Base-by-base conservation (phyloP, 192 early-diverging fungal genomes). In the Podila horticola region DNA sequence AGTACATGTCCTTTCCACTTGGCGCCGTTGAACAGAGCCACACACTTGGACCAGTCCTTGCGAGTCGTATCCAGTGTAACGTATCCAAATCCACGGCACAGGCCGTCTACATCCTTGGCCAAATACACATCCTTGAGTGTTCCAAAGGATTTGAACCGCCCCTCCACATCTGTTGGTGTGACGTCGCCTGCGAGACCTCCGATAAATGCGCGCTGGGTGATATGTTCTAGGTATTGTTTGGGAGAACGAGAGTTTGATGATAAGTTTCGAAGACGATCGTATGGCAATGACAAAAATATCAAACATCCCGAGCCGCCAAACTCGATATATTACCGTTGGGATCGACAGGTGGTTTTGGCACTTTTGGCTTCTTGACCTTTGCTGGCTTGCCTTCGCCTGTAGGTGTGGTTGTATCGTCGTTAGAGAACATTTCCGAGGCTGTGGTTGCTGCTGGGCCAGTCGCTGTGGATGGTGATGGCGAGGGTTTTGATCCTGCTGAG, bases 1-100 rank as follows among this genome's bases (percentile, higher is more conserved):
- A 96, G 60, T 31, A 88, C 87, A 29, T 89, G 85, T 50, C 95
- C 95, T 81, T 95, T 96, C 95, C 95, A 96, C 63, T 93, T 94
- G 15, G 95, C 83, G 4, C 93, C 92, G 45, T 93, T 92, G 68
- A 92, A 95, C 22, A 91, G 59, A 22, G 87, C 85, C 29, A 91
- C n/a, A 66, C 94, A 95, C 77, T 89, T 90, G 50, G 75, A 85
- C 88, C 92, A 92, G 22, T 91, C 84, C 34, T 88, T 86, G 19
- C 87, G 68, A 1, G 90, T 94, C 0, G 91, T 95, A 26, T 85
- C 85, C 30, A 96, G 74, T 20, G 84, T 91, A 41, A 96, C 82
- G 49, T 94, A 91, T 41, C 87, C 94, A 67, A 95, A 96, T 8
- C 94, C 94, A 50, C 93, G 85, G 66, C 89, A 90, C 11, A 82